phyloP scores from a whole-genome alignment of 1,284 basidiomycete species.

The Amylostereum areolatum region DNA sequence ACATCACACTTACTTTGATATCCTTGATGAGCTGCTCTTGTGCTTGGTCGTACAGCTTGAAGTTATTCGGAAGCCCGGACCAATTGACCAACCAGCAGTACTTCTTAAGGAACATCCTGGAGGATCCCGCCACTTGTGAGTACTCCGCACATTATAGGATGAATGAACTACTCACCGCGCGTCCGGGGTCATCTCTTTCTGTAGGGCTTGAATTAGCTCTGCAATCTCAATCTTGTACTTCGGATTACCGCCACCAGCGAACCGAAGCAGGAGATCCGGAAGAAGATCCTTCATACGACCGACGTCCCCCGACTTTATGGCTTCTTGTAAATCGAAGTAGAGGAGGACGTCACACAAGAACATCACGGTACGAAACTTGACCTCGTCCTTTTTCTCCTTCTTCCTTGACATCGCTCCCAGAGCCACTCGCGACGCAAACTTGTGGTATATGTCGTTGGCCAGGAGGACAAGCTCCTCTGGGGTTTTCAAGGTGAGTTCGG shows the following conservation, averaged over 20 bases:
- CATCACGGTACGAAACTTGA: constrained; percentile 19
- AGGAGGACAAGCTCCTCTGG: constrained; percentile 9
- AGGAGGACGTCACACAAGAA: constrained; percentile 27
- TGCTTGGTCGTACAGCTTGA: constrained; percentile 9
- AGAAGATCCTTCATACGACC: constrained; percentile 28
- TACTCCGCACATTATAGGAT: too few relatives aligned
- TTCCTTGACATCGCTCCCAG: too few relatives aligned
- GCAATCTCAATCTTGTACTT: constrained; percentile 28
- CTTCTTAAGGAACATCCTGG: constrained; percentile 21
- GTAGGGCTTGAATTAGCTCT: constrained; percentile 28
- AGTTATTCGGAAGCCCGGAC: constrained; percentile 18
- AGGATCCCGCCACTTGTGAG: too few relatives aligned
- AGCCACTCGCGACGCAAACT: constrained; percentile 20
- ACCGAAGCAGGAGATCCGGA: constrained; percentile 22
- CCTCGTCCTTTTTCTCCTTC: constrained; percentile 17
- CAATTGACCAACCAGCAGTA: constrained; percentile 31
- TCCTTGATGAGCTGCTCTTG: constrained; percentile 14
- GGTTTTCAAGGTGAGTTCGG: constrained; percentile 3
- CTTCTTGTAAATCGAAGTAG: constrained; percentile 27
- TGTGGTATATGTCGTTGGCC: constrained; percentile 10
- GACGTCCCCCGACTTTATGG: constrained; percentile 30
- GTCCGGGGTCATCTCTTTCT: constrained; percentile 25
- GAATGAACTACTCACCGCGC: constrained; percentile 22
- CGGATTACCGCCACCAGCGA: constrained; percentile 22
- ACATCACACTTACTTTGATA: constrained; percentile 8